phyloP scores from a whole-genome alignment of 1,284 basidiomycete species.

The Cutaneotrichosporon sp. region DNA sequence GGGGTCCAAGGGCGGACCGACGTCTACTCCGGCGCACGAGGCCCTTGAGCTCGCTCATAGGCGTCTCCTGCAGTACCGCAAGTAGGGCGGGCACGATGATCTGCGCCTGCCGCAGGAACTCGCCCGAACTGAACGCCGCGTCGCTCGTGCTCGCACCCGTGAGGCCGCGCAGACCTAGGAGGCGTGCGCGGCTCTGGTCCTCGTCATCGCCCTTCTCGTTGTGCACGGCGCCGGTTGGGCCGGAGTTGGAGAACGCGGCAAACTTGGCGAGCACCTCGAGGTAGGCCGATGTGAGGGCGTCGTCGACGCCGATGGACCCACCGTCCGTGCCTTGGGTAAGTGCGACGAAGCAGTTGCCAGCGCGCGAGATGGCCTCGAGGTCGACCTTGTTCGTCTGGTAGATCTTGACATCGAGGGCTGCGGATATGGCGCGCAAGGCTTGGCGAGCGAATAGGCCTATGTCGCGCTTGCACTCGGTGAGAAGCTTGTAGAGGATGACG shows the following conservation, averaged over 20 bases:
- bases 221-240: background rate
- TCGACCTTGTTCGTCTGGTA: constrained; percentile 62
- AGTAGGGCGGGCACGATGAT: constrained; percentile 74
- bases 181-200: constrained; percentile 63
- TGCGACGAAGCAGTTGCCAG: constrained; percentile 80
- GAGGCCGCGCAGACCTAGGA: constrained; percentile 82
- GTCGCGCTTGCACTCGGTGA: constrained; percentile 86
- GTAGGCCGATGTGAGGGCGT: constrained; percentile 68
- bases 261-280: constrained; percentile 68
- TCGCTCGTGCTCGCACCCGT: constrained; percentile 81
- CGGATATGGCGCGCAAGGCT: constrained; percentile 71
- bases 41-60: constrained; percentile 64
- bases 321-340: constrained; percentile 93
- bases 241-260: constrained; percentile 62
- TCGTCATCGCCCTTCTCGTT: constrained; percentile 37
- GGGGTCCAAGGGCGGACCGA: constrained; percentile 58
- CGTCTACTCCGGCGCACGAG: constrained; percentile 59
- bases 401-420: constrained; percentile 59
- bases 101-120: constrained; percentile 71
- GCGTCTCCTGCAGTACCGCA: constrained; percentile 65
- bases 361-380: constrained; percentile 78
- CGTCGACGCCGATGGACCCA: constrained; percentile 73
- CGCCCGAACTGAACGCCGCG: constrained; percentile 74
- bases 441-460: constrained; percentile 76
- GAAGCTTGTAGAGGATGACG: constrained; percentile 76